Evolutionary conservation across 2,329 filamentous ascomycete genomes (phyloP).

Genomic region (Pseudogymnoascus sp.): DNA sequence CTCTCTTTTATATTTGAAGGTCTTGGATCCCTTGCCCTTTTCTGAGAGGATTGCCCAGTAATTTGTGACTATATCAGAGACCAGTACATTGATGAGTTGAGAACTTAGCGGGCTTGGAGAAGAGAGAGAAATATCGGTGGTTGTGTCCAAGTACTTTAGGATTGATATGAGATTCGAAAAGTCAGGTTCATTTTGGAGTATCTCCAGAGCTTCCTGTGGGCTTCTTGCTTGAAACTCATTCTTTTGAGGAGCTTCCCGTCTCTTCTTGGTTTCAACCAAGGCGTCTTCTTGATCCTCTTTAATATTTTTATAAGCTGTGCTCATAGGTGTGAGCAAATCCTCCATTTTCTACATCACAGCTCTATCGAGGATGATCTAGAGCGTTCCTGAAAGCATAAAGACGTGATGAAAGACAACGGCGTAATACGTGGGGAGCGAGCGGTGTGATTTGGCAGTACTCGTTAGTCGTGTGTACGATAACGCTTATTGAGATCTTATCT

Average conservation of each 20-base stretch:
- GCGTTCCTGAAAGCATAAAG: not conserved
- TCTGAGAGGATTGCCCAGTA: constrained; percentile 64
- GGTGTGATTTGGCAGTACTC: not conserved
- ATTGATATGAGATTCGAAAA: constrained; percentile 45
- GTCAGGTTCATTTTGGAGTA: constrained; percentile 53
- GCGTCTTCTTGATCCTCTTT: constrained; percentile 16
- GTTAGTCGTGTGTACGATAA: not conserved
- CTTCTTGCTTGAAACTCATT: constrained; percentile 14
- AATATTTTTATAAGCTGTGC: constrained; percentile 28
- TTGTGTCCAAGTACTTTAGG: constrained; percentile 41
- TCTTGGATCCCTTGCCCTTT: constrained; percentile 16
- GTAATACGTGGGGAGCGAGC: not conserved
- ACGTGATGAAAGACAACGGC: not conserved
- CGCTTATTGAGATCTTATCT: constrained; percentile 7
- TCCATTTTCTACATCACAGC: constrained; percentile 33
- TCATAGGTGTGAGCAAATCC: constrained; percentile 39
- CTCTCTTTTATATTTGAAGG: constrained; percentile 25
- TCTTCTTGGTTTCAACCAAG: constrained; percentile 15
- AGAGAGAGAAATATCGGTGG: constrained; percentile 44
- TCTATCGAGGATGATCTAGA: not conserved
- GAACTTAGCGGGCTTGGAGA: constrained; percentile 58
- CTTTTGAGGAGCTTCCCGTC: not conserved
- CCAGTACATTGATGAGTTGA: constrained; percentile 66
- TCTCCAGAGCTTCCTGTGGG: constrained; percentile 45
- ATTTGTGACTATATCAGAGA: constrained; percentile 67